Conservation (phyloP, 768 basidiomycete genomes). For the Daedalea quercina region DNA sequence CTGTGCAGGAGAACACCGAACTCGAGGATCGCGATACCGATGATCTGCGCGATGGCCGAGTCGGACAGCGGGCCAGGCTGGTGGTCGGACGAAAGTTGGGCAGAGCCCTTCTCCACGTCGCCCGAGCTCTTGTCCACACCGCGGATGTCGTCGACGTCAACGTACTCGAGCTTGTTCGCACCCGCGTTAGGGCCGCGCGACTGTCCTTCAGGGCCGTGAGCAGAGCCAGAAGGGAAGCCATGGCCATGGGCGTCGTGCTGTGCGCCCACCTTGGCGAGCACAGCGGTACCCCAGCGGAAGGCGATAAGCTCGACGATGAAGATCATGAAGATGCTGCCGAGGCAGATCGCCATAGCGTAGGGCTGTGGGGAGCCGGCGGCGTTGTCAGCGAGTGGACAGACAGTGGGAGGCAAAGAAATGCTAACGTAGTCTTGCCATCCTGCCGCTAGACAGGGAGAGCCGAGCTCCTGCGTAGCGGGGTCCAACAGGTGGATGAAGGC, state of each 20-base stretch:
- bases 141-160: slow-evolving; percentile 1
- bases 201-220: slow-evolving; percentile 61
- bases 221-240: no score
- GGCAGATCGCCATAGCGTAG: slow-evolving; percentile 74
- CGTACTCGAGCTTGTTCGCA: neutral
- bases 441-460: slow-evolving; percentile 58
- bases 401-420: slow-evolving; percentile 10
- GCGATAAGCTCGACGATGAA: slow-evolving; percentile 84
- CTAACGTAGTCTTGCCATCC: slow-evolving; percentile 75
- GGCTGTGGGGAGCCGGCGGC: slow-evolving; percentile 41
- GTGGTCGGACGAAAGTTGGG: slow-evolving; percentile 3
- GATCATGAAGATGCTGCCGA: slow-evolving; percentile 75
- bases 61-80: slow-evolving; percentile 22
- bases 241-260: slow-evolving; percentile 69
- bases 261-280: slow-evolving; percentile 60
- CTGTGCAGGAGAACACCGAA: slow-evolving; percentile 90
- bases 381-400: neutral
- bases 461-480: slow-evolving; percentile 68
- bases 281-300: slow-evolving; percentile 78
- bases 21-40: slow-evolving; percentile 89
- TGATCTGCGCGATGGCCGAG: slow-evolving; percentile 56
- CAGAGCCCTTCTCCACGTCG: slow-evolving; percentile 7
- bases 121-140: slow-evolving; percentile 3
- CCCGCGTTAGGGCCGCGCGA: neutral
- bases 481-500: slow-evolving; percentile 81